Evolutionary conservation across 2,329 filamentous ascomycete genomes (phyloP), one percentile per base, ranked within the genome.

Genomic region (Didymella lethalis): DNA sequence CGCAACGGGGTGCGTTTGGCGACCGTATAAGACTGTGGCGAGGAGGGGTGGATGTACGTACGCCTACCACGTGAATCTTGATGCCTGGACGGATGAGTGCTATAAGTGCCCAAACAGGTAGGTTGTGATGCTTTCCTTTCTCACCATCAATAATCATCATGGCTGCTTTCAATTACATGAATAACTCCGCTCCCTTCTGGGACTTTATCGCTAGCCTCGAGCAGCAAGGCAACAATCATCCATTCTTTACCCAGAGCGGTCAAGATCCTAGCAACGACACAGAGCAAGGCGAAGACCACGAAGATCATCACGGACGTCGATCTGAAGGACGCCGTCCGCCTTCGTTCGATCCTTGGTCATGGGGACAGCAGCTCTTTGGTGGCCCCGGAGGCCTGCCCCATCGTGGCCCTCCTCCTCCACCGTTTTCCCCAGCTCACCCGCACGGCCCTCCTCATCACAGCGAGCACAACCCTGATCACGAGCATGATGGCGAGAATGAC

Each of bases 151-250:
- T 31, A 44, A 50, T 43, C 53, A 57, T 63, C 57, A 86, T 86
- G 83, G 80, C 84, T 69, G 82, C 82, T 64, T 53, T 56, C 54
- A 75, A 85, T 59, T 78, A 80, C 57, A 82, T 84, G 69, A 80
- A 84, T 76, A 84, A 85, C 58, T 79, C 79, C 4, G 78, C 80
- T 66, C 81, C 83, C 50, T 84, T 86, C 70, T 86, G 84, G 84
- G 83, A 86, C 70, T 84, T 83, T 59, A 65, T 86, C 52, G 78
- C 81, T 51, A 77, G 74, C 61, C 76, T 86, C 12, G 83, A 86
- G 64, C 75, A 80, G 53, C 75, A 79, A 71, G 79, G 77, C 53
- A 59, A 67, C 32, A 71, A 77, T 25, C 79, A 83, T 66, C 80
- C 82, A 26, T 79, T 80, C 72, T 82, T 81, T 61, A 70, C 72